phyloP scores from a whole-genome alignment of 1,284 basidiomycete genomes.

The Limonomyces culmigenus region DNA sequence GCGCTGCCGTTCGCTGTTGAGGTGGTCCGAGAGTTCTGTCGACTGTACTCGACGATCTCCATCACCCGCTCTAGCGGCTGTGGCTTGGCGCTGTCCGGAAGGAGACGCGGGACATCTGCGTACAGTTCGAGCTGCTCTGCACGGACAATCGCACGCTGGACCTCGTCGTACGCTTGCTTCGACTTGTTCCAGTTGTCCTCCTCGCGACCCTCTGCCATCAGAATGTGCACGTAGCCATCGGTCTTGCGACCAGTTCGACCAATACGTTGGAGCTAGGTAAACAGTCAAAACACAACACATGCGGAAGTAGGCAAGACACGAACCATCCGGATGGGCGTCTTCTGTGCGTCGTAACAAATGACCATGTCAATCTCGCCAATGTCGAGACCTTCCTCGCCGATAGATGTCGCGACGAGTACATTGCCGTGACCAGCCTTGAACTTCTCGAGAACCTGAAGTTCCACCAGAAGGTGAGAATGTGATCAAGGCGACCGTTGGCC shows the following conservation, averaged over 20 bases:
- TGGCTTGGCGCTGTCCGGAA: conserved; percentile 69
- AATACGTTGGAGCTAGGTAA: conserved; percentile 74
- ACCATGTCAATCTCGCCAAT: conserved; percentile 98
- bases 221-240: conserved; percentile 78
- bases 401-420: conserved; percentile 89
- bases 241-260: conserved; percentile 93
- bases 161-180: conserved; percentile 74
- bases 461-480: conserved; percentile 1
- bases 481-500: background rate
- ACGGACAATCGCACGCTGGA: conserved; percentile 78
- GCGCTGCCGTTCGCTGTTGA: conserved; percentile 11
- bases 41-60: conserved; percentile 58
- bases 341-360: conserved; percentile 92
- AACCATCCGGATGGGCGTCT: conserved; percentile 93
- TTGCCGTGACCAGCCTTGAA: conserved; percentile 87
- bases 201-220: conserved; percentile 87
- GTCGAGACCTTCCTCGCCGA: conserved; percentile 98
- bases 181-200: conserved; percentile 87
- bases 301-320: conserved; percentile 13
- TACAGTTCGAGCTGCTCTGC: conserved; percentile 85
- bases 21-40: conserved; percentile 20
- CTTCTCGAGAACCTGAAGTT: conserved; percentile 54
- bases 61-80: conserved; percentile 68
- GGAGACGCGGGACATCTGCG: conserved; percentile 74
- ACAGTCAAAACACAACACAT: background rate